Evolutionary conservation across 202 grass and related monocot species (phyloP).

Genomic region (Brachypodium distachyon): DNA sequence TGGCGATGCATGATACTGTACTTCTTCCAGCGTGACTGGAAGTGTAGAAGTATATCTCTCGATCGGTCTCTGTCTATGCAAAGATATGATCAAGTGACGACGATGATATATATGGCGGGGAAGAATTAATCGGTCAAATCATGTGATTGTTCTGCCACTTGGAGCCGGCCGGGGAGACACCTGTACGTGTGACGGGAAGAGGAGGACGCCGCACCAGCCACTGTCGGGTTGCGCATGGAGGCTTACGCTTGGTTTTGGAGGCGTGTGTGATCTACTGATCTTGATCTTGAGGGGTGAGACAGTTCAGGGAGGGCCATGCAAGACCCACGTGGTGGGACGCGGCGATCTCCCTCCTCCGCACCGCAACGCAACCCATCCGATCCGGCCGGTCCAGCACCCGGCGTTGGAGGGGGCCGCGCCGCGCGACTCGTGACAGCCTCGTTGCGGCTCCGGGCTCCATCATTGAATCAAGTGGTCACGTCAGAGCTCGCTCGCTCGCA

Average conservation of each 20-base stretch:
- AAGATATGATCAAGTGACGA: background rate
- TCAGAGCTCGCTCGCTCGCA: background rate
- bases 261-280: too few species aligned
- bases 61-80: background rate
- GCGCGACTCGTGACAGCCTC: background rate
- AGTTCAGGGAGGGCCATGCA: background rate
- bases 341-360: background rate
- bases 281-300: background rate
- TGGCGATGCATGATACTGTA: background rate
- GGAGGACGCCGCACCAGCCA: background rate
- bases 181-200: background rate
- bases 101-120: background rate
- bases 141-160: background rate
- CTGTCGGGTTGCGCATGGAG: background rate
- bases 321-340: slow-evolving; percentile 31
- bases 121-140: background rate
- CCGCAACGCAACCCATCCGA: too few species aligned
- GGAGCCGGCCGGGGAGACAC: background rate
- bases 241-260: background rate
- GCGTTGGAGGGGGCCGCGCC: slow-evolving; percentile 1
- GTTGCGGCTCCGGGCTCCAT: slow-evolving; percentile 4
- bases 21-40: background rate
- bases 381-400: background rate
- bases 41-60: background rate
- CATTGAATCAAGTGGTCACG: background rate